These are phyloP conservation scores for Schwanniomyces etchellsii DNA, from an alignment of 1,139 yeast genomes.

Conservation along the genomic window DNA sequence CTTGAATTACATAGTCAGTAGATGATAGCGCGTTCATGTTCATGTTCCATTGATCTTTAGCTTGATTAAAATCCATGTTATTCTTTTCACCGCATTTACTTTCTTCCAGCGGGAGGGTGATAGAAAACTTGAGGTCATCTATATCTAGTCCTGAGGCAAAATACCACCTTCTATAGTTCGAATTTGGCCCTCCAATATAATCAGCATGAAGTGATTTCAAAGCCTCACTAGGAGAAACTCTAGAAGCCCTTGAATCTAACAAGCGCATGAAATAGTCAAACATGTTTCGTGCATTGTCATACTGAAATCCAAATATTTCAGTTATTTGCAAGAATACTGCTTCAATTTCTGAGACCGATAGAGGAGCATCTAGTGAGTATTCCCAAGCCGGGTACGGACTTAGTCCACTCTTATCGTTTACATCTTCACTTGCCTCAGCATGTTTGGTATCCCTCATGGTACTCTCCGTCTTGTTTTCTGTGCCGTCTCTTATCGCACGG, in stretches of 20 bases:
- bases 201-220: slow-evolving; percentile 61
- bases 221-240: slow-evolving; percentile 52
- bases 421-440: slow-evolving; percentile 4
- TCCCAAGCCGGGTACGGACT: slow-evolving; percentile 67
- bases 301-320: slow-evolving; percentile 64
- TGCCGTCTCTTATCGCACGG: no score
- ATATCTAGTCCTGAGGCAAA: slow-evolving; percentile 88
- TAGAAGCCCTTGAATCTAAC: slow-evolving; percentile 65
- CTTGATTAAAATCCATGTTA: slow-evolving; percentile 30
- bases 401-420: slow-evolving; percentile 36
- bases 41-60: slow-evolving; percentile 69
- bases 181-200: slow-evolving; percentile 84
- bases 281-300: slow-evolving; percentile 59
- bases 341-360: slow-evolving; percentile 52
- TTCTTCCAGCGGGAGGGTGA: slow-evolving; percentile 7
- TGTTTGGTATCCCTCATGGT: no score
- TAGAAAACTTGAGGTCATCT: slow-evolving; percentile 41
- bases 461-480: no score
- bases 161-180: slow-evolving; percentile 94
- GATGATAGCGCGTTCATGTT: slow-evolving; percentile 54
- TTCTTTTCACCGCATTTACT: slow-evolving; percentile 20
- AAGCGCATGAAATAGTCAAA: slow-evolving; percentile 56
- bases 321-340: slow-evolving; percentile 47
- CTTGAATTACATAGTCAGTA: slow-evolving; percentile 54
- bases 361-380: slow-evolving; percentile 43